Evolutionary conservation across 2,329 filamentous ascomycete species (phyloP).

Genomic region (Alternaria dauci): DNA sequence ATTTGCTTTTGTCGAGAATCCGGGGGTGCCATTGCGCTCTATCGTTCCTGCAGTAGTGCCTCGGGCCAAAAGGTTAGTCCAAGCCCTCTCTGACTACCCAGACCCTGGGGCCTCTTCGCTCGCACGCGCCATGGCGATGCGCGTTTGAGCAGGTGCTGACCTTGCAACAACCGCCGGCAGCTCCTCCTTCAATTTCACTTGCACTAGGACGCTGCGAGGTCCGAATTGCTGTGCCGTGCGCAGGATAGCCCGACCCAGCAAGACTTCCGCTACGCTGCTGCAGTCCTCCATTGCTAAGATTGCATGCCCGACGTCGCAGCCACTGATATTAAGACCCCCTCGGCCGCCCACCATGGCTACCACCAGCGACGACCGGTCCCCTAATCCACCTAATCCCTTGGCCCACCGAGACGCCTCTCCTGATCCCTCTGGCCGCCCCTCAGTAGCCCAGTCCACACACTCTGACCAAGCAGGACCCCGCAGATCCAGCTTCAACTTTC

Average conservation of each 20-base stretch:
- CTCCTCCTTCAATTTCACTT: constrained; percentile 25
- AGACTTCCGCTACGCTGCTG: constrained; percentile 22
- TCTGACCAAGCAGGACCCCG: constrained; percentile 29
- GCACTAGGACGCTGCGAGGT: constrained; percentile 1
- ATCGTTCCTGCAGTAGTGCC: constrained; percentile 31
- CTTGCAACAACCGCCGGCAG: constrained; percentile 18
- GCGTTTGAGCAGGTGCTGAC: constrained; percentile 19
- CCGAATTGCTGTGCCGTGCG: constrained; percentile 12
- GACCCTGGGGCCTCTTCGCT: constrained; percentile 30
- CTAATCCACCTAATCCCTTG: constrained; percentile 18
- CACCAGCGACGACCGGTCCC: constrained; percentile 31
- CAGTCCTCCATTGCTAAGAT: constrained; percentile 37
- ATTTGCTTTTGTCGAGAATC: constrained; percentile 9
- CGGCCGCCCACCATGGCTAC: constrained; percentile 39
- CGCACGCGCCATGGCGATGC: constrained; percentile 21
- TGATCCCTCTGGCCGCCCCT: constrained; percentile 33
- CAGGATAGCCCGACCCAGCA: constrained; percentile 20
- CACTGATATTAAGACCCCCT: constrained; percentile 37
- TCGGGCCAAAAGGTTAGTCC: constrained; percentile 15
- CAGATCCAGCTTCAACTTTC: constrained; percentile 49
- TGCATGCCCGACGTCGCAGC: constrained; percentile 28
- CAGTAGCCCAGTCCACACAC: constrained; percentile 22
- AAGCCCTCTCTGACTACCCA: not conserved
- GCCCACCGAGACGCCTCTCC: constrained; percentile 37
- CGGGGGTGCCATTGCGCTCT: constrained; percentile 13